These are phyloP conservation scores for Nakazawaea pomicola DNA, from an alignment of 805 yeast genomes.

Conservation along the genomic window DNA sequence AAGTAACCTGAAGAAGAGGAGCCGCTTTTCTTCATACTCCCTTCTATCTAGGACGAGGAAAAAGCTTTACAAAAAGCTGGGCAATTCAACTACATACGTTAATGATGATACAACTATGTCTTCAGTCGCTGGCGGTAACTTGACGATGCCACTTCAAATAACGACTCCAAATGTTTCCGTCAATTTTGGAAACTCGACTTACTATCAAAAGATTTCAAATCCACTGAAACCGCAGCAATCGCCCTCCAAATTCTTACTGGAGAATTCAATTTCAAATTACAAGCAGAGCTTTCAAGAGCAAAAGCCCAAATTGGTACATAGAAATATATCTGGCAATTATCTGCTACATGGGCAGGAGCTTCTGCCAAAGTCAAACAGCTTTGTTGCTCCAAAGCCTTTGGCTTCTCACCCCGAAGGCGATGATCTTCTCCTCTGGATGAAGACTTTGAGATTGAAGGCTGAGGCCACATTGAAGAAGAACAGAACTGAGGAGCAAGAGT, in stretches of 20 bases:
- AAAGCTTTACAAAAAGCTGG: slow-evolving; percentile 4
- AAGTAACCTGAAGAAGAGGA: neutral
- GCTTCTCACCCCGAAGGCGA: slow-evolving; percentile 2
- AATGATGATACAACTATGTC: slow-evolving; percentile 7
- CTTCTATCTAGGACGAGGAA: slow-evolving; percentile 6
- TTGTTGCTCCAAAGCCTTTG: neutral
- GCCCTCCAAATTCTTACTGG: too few relatives aligned
- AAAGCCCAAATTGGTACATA: too few relatives aligned
- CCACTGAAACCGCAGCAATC: neutral
- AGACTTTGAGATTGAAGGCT: slow-evolving; percentile 28
- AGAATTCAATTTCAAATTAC: too few relatives aligned
- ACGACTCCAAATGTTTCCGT: slow-evolving; percentile 4
- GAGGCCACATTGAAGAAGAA: slow-evolving; percentile 25
- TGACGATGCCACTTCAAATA: slow-evolving; percentile 6
- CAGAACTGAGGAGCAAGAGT: slow-evolving; percentile 29
- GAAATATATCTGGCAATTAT: too few relatives aligned
- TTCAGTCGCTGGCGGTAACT: neutral
- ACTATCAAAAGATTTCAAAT: slow-evolving; percentile 7
- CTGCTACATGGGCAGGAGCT: too few relatives aligned
- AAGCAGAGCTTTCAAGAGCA: too few relatives aligned
- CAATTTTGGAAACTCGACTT: slow-evolving; percentile 3
- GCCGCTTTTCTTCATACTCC: slow-evolving; percentile 5
- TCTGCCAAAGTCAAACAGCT: neutral
- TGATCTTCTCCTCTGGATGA: slow-evolving; percentile 28
- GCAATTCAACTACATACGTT: slow-evolving; percentile 3